Evolutionary conservation across 768 basidiomycete genomes (phyloP), one percentile per base, ranked within the genome.

Genomic region (Chalciporus pseudorubinellus): DNA sequence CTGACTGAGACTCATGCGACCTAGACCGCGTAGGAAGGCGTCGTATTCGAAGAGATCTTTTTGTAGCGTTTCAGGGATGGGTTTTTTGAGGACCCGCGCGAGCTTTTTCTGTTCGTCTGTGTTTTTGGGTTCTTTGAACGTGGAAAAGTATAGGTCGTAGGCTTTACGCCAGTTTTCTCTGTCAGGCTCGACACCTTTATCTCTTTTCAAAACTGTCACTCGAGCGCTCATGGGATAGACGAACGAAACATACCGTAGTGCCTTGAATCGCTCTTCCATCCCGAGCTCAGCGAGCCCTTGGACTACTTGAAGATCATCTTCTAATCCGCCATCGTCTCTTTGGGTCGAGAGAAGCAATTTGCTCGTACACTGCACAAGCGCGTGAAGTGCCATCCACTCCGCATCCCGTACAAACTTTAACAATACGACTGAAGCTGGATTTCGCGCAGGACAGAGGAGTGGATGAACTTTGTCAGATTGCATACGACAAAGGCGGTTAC

Each of bases 1-100:
- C 85, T 56, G 51, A 89, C 90, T 94, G 21, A 94, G 77, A 53
- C 80, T 88, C 82, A 90, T 91, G 39, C 84, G 78, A 3, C 90
- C 88, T 29, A 92, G 66, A 1, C 85, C 81, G 29, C 77, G 75
- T 24, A 92, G 70, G 66, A 92, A 94, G 3, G 79, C 82, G 22
- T 88, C 83, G 59, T 90, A 92, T 18, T 78, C 80, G 68, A 95
- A 92, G 24, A 93, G 68, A 13, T 80, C 80, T 13, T 70, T 67
- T 6, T 74, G 74, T 22, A 90, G 66, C 11, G 80, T 77, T 13
- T 72, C 63, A 3, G 77, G 75, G 11, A 77, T 43, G 0, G 73
- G 69, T 47, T 68, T 68, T 62, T 81, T 83, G 36, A 89, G 52
- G n/a, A 87, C 59, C 52, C 69, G 72, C 7, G 74, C 76, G 3